Base-by-base conservation (phyloP, 192 early-diverging fungal genomes). In the Entophlyctis luteolus region DNA sequence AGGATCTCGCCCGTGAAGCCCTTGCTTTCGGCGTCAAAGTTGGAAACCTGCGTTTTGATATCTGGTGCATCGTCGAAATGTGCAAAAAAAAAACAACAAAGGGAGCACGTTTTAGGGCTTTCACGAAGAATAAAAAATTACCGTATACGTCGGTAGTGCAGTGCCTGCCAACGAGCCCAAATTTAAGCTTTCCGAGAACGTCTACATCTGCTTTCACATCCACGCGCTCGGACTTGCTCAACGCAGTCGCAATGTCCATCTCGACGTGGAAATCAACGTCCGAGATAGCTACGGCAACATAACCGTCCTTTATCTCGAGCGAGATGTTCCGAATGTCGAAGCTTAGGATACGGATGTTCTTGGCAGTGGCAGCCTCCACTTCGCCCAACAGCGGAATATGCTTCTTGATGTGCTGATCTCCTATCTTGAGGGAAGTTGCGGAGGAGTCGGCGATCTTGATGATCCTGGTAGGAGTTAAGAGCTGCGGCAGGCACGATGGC, bases 391-490 rank as follows among this genome's bases (percentile, higher is more conserved):
- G 52, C 4, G 28, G 49, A 27, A 67, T 8, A 1, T 5, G 29
- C 50, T 67, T 53, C 23, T 55, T 67, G 50, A 67, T 55, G 65
- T 67, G 65, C 48, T 67, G 65, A 53, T 67, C 65, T 53, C 47
- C 65, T 49, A 67, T 53, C 50, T 67, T 67, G 22, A 55, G 32
- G 32, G 33, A 31, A 8, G 42, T 8, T 5, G 31, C 52, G 36
- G 22, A 55, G 18, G 50, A 10, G n/a, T 67, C n/a, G 52, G 65
- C 65, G 39, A 67, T 67, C n/a, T 49, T 49, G 31, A 38, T 31
- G 65, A 67, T 67, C n/a, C 65, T 67, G 46, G n/a, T n/a, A n/a
- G n/a, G n/a, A n/a, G n/a, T n/a, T n/a, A n/a, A n/a, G n/a, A n/a
- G n/a, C n/a, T n/a, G n/a, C n/a, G n/a, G n/a, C n/a, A n/a, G n/a